phyloP scores from a whole-genome alignment of 306 rosid genomes.

The Ormosia semicastrata region DNA sequence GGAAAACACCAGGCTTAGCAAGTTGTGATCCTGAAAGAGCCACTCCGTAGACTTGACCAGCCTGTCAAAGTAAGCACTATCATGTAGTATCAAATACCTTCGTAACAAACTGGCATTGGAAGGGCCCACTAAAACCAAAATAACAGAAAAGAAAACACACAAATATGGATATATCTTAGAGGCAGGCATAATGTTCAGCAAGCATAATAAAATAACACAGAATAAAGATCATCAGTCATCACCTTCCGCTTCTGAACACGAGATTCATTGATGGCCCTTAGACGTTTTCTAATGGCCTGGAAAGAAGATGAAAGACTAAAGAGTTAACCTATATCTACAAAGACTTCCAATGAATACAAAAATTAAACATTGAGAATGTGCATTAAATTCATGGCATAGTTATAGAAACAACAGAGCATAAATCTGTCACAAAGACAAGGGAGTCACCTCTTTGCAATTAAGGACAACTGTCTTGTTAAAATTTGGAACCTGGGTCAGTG shows the following conservation, averaged over 20 bases:
- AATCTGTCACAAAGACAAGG: conserved; percentile 16
- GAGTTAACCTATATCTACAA: conserved; percentile 14
- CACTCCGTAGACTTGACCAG: conserved; percentile 92
- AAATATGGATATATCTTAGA: not conserved
- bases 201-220: conserved; percentile 1
- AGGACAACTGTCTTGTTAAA: conserved; percentile 55
- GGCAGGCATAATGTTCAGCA: not conserved
- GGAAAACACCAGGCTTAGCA: conserved; percentile 74
- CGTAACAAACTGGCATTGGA: conserved; percentile 17
- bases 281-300: conserved; percentile 83
- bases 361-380: not conserved
- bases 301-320: conserved; percentile 30
- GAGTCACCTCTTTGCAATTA: conserved; percentile 85
- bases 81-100: conserved; percentile 28
- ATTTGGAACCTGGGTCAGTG: conserved; percentile 55
- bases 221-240: conserved; percentile 19
- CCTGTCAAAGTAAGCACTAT: conserved; percentile 57
- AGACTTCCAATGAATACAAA: not conserved
- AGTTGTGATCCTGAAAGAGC: conserved; percentile 84
- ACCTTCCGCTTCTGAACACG: conserved; percentile 98
- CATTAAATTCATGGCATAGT: not conserved
- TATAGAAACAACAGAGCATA: not conserved
- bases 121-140: not conserved
- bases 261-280: conserved; percentile 93
- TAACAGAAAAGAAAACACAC: not conserved